Evolutionary conservation across 352 stramenopile genomes (phyloP), one percentile per base, ranked within the genome.

Genomic region (Globisporangium splendens): DNA sequence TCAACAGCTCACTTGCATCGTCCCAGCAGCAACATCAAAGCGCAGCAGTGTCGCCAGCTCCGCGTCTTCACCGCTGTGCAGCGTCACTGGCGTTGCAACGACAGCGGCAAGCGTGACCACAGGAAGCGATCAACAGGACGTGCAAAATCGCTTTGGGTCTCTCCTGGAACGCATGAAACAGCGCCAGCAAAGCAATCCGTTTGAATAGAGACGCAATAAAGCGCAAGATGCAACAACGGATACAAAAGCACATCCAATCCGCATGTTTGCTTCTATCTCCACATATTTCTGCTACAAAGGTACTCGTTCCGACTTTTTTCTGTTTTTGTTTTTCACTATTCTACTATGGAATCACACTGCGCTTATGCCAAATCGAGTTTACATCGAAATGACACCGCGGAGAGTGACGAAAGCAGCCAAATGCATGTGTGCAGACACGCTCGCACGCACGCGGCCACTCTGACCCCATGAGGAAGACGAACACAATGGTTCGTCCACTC

Each of bases 121-220:
- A 35, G 28, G 28, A 35, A 35, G 28, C 10, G 28, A 35, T 35
- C 28, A 4, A 10, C 28, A 35, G 28, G 59, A 73, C n/a, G 51
- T 79, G 35, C 70, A 82, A 13, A 57, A 44, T 12, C 65, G 73
- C 13, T 41, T 82, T 1, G 70, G 57, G 28, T 77, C 68, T 0
- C 68, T 82, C 10, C 47, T 82, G 20, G 65, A 73, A 38, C 73
- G 73, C 20, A 56, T 72, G 50, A 77, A 75, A 38, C 54, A 63
- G 50, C 70, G 70, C 0, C 65, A 73, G 13, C 65, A 72, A 10
- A 35, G 28, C 28, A 35, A 35, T 35, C 28, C 28, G 5, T 35
- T 35, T 10, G 28, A 35, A 8, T 35, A 35, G 28, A 8, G 10
- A 11, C 7, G 28, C 28, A 4, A 5, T 31, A 2, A 31, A 5